Evolutionary conservation across 1,139 yeast species (phyloP).

Genomic region (Debaryomyces nepalensis): DNA sequence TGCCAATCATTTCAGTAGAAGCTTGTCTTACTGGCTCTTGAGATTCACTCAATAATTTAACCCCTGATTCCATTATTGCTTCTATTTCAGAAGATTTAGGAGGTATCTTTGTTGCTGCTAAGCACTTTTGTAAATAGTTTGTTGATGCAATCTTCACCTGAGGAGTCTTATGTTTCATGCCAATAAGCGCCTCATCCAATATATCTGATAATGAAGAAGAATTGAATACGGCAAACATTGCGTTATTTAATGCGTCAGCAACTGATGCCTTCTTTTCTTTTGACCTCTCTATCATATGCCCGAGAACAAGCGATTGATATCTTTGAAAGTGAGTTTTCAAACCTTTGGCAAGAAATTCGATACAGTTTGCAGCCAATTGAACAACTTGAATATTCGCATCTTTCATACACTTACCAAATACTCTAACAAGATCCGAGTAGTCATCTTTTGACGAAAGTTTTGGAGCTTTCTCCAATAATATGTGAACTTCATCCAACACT

Average conservation of each 20-base stretch:
- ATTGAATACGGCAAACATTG: slow-evolving; percentile 67
- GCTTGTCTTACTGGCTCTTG: slow-evolving; percentile 84
- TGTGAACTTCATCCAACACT: slow-evolving; percentile 70
- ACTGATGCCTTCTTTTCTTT: slow-evolving; percentile 88
- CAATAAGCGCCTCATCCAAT: slow-evolving; percentile 61
- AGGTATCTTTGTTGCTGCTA: slow-evolving; percentile 51
- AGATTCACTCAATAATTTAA: slow-evolving; percentile 74
- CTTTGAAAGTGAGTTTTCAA: slow-evolving; percentile 57
- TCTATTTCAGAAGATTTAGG: slow-evolving; percentile 63
- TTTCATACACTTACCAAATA: slow-evolving; percentile 73
- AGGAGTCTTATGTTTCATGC: slow-evolving; percentile 80
- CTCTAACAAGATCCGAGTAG: slow-evolving; percentile 61
- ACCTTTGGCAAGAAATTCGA: slow-evolving; percentile 68
- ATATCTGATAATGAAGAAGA: slow-evolving; percentile 59
- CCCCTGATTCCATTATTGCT: slow-evolving; percentile 55
- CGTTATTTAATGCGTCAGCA: slow-evolving; percentile 65
- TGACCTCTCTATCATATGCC: slow-evolving; percentile 76
- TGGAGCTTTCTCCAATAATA: slow-evolving; percentile 56
- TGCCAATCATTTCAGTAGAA: slow-evolving; percentile 80
- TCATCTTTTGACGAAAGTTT: slow-evolving; percentile 50
- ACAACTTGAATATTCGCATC: slow-evolving; percentile 94
- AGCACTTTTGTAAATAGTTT: slow-evolving; percentile 66
- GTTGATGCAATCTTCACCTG: slow-evolving; percentile 76
- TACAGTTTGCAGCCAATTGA: slow-evolving; percentile 73
- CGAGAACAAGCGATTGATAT: slow-evolving; percentile 59